A percentile compares a stretch with the other conserved stretches of the same genome.
Evolutionary conservation across 2,329 filamentous ascomycete genomes (phyloP).

Genomic region (Neopestalotiopsis rosae): DNA sequence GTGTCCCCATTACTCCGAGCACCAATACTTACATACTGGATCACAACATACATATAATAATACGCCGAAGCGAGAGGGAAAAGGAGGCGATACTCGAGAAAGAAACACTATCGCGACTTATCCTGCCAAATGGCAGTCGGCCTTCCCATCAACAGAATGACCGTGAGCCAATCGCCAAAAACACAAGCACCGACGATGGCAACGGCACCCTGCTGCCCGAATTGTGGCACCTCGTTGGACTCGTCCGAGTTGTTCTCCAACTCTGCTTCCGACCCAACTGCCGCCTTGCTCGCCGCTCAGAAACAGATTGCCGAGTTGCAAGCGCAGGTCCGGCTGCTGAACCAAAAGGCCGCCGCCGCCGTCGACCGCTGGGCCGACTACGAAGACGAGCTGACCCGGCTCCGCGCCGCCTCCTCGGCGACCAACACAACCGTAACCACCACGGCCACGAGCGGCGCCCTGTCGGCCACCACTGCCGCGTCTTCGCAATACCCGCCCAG

Average conservation of each 20-base stretch:
- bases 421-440: constrained; percentile 32
- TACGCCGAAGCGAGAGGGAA: neutral
- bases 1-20: neutral
- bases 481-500: neutral
- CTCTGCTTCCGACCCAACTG: constrained; percentile 38
- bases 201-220: constrained; percentile 50
- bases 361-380: constrained; percentile 76
- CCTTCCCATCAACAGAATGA: constrained; percentile 24
- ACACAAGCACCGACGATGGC: constrained; percentile 26
- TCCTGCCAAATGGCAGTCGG: constrained; percentile 8
- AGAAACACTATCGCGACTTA: neutral
- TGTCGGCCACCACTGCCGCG: constrained; percentile 32
- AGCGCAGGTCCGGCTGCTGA: constrained; percentile 71
- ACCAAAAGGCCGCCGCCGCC: constrained; percentile 70
- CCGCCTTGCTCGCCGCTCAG: constrained; percentile 58
- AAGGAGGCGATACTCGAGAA: neutral
- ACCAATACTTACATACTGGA: neutral
- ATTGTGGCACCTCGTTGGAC: constrained; percentile 52
- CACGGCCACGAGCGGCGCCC: constrained; percentile 28
- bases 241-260: constrained; percentile 27
- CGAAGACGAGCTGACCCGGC: constrained; percentile 74
- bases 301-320: constrained; percentile 72
- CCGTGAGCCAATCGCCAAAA: constrained; percentile 30
- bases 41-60: neutral
- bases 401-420: constrained; percentile 50